phyloP scores from a whole-genome alignment of 1,284 basidiomycete species.

The Papiliotrema nemorosa region DNA sequence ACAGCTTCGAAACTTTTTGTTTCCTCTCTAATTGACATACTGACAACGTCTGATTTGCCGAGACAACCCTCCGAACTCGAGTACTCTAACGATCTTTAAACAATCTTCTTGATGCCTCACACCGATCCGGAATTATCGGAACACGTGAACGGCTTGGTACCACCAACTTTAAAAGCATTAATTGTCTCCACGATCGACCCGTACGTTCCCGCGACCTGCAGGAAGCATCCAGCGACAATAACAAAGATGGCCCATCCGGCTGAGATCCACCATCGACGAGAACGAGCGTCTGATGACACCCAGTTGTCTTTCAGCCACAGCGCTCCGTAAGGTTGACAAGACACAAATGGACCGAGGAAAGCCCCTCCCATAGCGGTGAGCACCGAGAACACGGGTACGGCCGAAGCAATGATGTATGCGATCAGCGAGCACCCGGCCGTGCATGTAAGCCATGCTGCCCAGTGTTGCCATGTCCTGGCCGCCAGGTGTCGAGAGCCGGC shows the following conservation, averaged over 20 bases:
- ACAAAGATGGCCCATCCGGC: conserved; percentile 21
- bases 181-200: conserved; percentile 20
- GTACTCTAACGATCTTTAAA: no score
- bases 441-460: not conserved
- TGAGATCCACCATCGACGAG: conserved; percentile 13
- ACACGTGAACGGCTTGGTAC: conserved; percentile 18
- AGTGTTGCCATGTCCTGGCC: not conserved
- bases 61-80: no score
- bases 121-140: conserved; percentile 13
- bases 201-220: conserved; percentile 32
- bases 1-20: no score
- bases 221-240: conserved; percentile 24
- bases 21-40: not conserved
- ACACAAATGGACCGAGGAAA: conserved; percentile 16
- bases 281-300: conserved; percentile 7
- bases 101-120: not conserved
- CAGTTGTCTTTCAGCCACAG: conserved; percentile 32
- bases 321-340: conserved; percentile 12
- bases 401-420: conserved; percentile 14
- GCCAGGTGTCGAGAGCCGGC: conserved; percentile 54
- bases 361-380: conserved; percentile 23
- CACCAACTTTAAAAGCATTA: conserved; percentile 9
- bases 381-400: conserved; percentile 19
- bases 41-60: no score
- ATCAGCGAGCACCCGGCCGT: conserved; percentile 3